These are phyloP conservation scores for Marasmius oreades DNA, from an alignment of 1,284 basidiomycete species.

Conservation along the genomic window DNA sequence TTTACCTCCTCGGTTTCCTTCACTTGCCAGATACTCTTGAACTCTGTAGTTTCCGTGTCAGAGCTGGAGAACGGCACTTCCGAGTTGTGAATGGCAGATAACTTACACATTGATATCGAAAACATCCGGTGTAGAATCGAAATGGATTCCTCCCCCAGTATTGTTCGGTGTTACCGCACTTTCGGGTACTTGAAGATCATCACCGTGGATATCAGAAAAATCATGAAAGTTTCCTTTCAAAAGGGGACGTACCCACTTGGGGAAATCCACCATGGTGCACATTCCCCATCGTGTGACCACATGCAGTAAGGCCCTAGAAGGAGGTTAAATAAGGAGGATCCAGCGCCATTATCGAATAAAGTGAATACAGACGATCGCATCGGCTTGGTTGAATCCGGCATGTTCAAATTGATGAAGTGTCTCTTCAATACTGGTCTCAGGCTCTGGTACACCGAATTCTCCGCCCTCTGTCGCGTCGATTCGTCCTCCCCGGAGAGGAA, in stretches of 20 bases:
- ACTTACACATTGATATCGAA: slow-evolving; percentile 14
- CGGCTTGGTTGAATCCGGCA: slow-evolving; percentile 21
- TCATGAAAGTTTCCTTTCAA: neutral
- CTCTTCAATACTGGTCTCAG: slow-evolving; percentile 18
- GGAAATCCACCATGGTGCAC: slow-evolving; percentile 27
- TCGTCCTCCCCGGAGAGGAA: slow-evolving; percentile 23
- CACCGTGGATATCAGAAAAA: neutral
- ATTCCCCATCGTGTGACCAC: slow-evolving; percentile 26
- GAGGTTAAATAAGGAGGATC: neutral
- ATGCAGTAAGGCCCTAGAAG: slow-evolving; percentile 20
- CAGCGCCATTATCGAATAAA: neutral
- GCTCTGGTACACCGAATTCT: slow-evolving; percentile 25
- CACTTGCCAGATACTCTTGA: slow-evolving; percentile 14
- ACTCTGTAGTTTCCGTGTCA: slow-evolving; percentile 5
- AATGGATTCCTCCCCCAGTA: slow-evolving; percentile 17
- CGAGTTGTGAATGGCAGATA: too few species aligned
- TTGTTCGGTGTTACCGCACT: slow-evolving; percentile 16
- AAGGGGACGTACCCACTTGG: slow-evolving; percentile 18
- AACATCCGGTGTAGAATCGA: slow-evolving; percentile 16
- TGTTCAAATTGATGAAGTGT: slow-evolving; percentile 20
- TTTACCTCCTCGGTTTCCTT: slow-evolving; percentile 16
- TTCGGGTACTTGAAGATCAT: slow-evolving; percentile 8
- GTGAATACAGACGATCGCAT: slow-evolving; percentile 19
- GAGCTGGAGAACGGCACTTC: too few species aligned
- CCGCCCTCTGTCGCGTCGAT: slow-evolving; percentile 22